A percentile compares a stretch with the other conserved stretches of the same genome.
phyloP scores from a whole-genome alignment of 2,329 filamentous ascomycete species.

The Penicillium sp. region DNA sequence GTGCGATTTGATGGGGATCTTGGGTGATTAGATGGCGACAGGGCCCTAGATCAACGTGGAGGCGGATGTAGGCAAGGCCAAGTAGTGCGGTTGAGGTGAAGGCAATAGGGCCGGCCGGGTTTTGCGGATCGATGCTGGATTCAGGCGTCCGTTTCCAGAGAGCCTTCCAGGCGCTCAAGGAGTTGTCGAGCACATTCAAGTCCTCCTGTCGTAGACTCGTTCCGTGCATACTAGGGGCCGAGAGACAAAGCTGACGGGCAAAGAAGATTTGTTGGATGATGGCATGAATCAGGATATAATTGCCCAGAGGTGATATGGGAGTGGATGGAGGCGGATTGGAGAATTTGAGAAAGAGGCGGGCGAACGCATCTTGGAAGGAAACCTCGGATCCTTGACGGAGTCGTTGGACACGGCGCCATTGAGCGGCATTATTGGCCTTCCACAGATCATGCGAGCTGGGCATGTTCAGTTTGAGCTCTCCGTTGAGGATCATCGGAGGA shows the following conservation, averaged over 20 bases:
- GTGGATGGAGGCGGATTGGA: constrained; percentile 29
- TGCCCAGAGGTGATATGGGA: constrained; percentile 46
- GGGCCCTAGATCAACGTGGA: constrained; percentile 45
- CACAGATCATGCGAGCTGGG: constrained; percentile 52
- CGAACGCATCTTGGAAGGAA: constrained; percentile 42
- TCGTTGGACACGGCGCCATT: constrained; percentile 44
- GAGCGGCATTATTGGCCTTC: constrained; percentile 46
- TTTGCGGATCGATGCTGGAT: constrained; percentile 50
- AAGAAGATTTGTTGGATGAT: constrained; percentile 52
- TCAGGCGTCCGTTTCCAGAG: constrained; percentile 50
- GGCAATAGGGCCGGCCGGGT: constrained; percentile 48
- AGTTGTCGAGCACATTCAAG: constrained; percentile 41
- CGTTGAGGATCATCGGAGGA: constrained; percentile 52
- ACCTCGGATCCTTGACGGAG: constrained; percentile 30
- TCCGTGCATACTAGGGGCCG: constrained; percentile 38
- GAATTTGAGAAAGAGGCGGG: constrained; percentile 39
- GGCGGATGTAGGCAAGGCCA: constrained; percentile 43
- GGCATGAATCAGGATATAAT: constrained; percentile 51
- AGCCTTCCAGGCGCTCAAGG: constrained; percentile 47
- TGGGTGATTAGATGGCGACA: constrained; percentile 44
- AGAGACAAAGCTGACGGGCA: constrained; percentile 44
- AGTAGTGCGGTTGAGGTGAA: constrained; percentile 48
- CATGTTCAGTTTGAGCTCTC: constrained; percentile 50
- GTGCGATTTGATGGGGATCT: constrained; percentile 43
- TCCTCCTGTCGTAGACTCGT: constrained; percentile 42